Evolutionary conservation across 208 protist species (phyloP).

Genomic region (Endotrypanum monterogeii): DNA sequence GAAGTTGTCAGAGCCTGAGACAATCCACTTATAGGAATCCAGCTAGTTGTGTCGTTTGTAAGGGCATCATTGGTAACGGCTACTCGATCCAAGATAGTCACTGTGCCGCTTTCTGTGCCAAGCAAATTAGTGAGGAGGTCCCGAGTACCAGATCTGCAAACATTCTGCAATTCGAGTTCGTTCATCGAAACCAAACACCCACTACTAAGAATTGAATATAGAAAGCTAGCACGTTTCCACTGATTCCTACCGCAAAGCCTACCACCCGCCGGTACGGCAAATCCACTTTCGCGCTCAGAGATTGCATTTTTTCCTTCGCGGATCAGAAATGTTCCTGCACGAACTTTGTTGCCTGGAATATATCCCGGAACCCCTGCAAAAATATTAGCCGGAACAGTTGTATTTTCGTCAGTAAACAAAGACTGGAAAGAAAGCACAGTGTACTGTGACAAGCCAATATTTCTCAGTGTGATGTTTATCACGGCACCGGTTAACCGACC

Average conservation of each 20-base stretch:
- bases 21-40: conserved; percentile 65
- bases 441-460: conserved; percentile 30
- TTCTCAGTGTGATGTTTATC: conserved; percentile 28
- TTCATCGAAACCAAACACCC: conserved; percentile 50
- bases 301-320: conserved; percentile 44
- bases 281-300: conserved; percentile 52
- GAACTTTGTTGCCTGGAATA: conserved; percentile 43
- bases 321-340: conserved; percentile 47
- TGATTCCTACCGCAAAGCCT: conserved; percentile 34
- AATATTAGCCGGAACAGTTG: conserved; percentile 36
- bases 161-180: conserved; percentile 45
- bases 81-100: conserved; percentile 46
- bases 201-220: conserved; percentile 58
- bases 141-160: conserved; percentile 47
- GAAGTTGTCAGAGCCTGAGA: conserved; percentile 17
- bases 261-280: conserved; percentile 70
- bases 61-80: conserved; percentile 74
- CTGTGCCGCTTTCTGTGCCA: conserved; percentile 9
- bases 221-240: conserved; percentile 50
- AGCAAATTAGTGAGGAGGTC: conserved; percentile 38
- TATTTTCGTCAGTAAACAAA: conserved; percentile 36
- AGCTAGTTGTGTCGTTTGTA: conserved; percentile 70
- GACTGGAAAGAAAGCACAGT: conserved; percentile 47
- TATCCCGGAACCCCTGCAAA: conserved; percentile 67
- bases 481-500: conserved; percentile 30